Evolutionary conservation across 2,329 filamentous ascomycete genomes (phyloP), one percentile per base, ranked within the genome.

Genomic region (Xylariaceae sp.): DNA sequence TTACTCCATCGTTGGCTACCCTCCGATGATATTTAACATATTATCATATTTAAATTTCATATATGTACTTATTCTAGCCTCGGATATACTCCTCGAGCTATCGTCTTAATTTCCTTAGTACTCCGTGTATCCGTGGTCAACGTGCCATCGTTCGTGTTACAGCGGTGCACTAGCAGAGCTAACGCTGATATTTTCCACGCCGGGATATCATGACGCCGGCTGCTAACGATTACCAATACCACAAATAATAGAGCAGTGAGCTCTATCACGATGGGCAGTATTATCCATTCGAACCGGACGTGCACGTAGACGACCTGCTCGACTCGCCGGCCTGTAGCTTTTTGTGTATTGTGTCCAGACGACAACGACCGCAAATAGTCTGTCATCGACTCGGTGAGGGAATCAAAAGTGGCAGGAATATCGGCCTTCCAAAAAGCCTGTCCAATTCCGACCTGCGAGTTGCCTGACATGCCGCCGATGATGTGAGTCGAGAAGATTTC

Each of bases 151-250:
- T 20, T n/a, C 18, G 12, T 40, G 21, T 44, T 12, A 6, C 52
- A 23, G 14, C 14, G 40, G 29, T 56, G 45, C 29, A 37, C 37
- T 19, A 59, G 40, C 40, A 50, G 23, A 16, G 52, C 56, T 4
- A 56, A 43, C n/a, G 54, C 50, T 1, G 57, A 57, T 5, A 49
- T 44, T 23, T 60, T 60, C 57, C 57, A 60, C 16, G 49, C 46
- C 16, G 57, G 57, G 41, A 60, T 44, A 20, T 21, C n/a, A 19
- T 50, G 37, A 7, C 43, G 43, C 7, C 42, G 48, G 47, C 51
- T 60, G 49, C 41, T 40, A n/a, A 56, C 10, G 19, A 60, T 50
- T 10, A 60, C 57, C 32, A 26, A 57, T 19, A 54, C n/a, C 10
- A 60, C 57, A 29, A 60, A 60, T 12, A 48, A 1, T 20, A 60